A percentile compares a stretch with the other conserved stretches of the same genome.
These are phyloP conservation scores for Spergularia bocconei DNA, from an alignment of 148 eudicot genomes.

Conservation along the genomic window DNA sequence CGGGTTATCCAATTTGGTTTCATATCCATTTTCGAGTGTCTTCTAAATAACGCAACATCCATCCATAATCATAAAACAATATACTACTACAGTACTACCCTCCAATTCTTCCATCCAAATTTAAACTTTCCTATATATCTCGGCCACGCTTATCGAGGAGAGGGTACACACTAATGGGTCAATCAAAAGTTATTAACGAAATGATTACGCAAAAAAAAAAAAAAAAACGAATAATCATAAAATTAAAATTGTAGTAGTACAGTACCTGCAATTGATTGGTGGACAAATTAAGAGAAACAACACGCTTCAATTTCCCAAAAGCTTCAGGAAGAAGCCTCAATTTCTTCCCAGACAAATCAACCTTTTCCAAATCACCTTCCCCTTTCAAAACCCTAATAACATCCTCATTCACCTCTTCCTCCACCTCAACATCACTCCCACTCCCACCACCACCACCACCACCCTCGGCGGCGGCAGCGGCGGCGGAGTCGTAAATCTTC, in stretches of 20 bases:
- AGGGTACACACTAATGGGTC: neutral
- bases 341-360: constrained; percentile 48
- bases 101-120: no score
- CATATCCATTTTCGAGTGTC: no score
- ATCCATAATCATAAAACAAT: neutral
- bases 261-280: constrained; percentile 60
- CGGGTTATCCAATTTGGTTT: no score
- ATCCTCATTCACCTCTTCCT: constrained; percentile 54
- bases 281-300: constrained; percentile 54
- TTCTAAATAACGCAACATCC: no score
- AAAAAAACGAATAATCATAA: neutral
- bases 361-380: constrained; percentile 30
- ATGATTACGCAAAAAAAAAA: neutral
- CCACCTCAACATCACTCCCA: constrained; percentile 10
- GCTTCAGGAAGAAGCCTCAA: constrained; percentile 63
- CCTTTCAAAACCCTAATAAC: constrained; percentile 53
- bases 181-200: neutral
- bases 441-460: constrained; percentile 21
- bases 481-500: constrained; percentile 60
- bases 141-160: no score
- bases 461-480: constrained; percentile 15
- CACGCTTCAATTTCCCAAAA: constrained; percentile 44
- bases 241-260: constrained; percentile 1
- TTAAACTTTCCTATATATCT: no score
- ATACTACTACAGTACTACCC: no score